These are phyloP conservation scores for Steccherinum ochraceum DNA, from an alignment of 768 basidiomycete genomes.

Conservation along the genomic window DNA sequence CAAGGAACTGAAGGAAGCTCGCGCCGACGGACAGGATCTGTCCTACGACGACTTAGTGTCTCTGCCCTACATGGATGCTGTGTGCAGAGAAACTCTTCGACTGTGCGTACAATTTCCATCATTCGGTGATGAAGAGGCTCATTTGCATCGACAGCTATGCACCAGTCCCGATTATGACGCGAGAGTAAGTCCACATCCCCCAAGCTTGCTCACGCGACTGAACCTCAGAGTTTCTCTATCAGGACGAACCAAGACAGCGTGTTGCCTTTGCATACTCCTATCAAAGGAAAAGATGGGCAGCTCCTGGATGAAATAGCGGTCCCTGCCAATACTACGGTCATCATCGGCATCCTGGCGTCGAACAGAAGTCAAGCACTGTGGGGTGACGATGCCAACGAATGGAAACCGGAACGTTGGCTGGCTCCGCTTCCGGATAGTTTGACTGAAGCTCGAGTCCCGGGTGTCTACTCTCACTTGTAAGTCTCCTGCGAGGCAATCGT, in stretches of 20 bases:
- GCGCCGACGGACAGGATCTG: conserved; percentile 20
- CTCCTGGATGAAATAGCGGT: conserved; percentile 31
- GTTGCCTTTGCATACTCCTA: conserved; percentile 35
- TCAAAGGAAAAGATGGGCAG: conserved; percentile 31
- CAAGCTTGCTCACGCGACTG: background rate
- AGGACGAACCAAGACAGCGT: conserved; percentile 32
- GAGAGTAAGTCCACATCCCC: conserved; percentile 18
- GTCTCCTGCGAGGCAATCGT: no score
- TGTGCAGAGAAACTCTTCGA: conserved; percentile 53
- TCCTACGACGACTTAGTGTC: conserved; percentile 32
- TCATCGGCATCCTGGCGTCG: conserved; percentile 29
- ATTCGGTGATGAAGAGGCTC: conserved; percentile 27
- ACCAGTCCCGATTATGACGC: conserved; percentile 34
- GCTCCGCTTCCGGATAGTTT: conserved; percentile 31
- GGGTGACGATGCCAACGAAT: conserved; percentile 42
- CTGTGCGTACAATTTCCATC: conserved; percentile 28
- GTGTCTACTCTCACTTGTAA: conserved; percentile 39
- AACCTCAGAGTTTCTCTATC: background rate
- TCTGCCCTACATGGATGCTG: conserved; percentile 58
- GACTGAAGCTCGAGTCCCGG: conserved; percentile 32
- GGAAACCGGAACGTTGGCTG: conserved; percentile 49
- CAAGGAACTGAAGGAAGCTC: conserved; percentile 26
- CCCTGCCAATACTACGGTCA: conserved; percentile 32
- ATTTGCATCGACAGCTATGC: conserved; percentile 37
- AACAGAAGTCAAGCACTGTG: conserved; percentile 38